Percentiles rank a stretch among this genome's conserved stretches.
Evolutionary conservation across 73 alveolate species (phyloP).

Genomic region (Tetrahymena malaccensis): DNA sequence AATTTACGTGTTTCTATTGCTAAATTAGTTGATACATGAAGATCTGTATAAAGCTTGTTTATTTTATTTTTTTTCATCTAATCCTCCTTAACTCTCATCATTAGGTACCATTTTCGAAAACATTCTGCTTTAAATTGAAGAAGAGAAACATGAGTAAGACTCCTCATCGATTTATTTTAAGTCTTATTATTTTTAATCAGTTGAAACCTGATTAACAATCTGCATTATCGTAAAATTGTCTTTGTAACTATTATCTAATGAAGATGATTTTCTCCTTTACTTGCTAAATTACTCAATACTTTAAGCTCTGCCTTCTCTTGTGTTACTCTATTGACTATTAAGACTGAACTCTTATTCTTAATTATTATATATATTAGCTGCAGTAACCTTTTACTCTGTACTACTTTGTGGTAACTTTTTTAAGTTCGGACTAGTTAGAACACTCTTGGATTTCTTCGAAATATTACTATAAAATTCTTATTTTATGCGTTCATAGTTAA

Average conservation of each 20-base stretch:
- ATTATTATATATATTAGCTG: background rate
- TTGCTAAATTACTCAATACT: background rate
- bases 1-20: background rate
- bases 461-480: background rate
- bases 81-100: background rate
- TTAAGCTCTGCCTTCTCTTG: background rate
- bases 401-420: background rate
- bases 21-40: background rate
- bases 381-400: background rate
- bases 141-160: background rate
- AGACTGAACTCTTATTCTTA: background rate
- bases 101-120: background rate
- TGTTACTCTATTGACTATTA: background rate
- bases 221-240: background rate
- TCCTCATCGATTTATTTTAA: background rate
- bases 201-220: background rate
- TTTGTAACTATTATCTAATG: background rate
- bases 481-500: background rate
- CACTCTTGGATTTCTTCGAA: background rate
- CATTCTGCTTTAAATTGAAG: background rate
- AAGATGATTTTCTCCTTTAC: background rate
- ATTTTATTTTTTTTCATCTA: background rate
- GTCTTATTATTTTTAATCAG: background rate
- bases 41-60: background rate
- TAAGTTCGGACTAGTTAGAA: background rate